Evolutionary conservation across 305 asterid species (phyloP).

Genomic region (Solanum hybrid): DNA sequence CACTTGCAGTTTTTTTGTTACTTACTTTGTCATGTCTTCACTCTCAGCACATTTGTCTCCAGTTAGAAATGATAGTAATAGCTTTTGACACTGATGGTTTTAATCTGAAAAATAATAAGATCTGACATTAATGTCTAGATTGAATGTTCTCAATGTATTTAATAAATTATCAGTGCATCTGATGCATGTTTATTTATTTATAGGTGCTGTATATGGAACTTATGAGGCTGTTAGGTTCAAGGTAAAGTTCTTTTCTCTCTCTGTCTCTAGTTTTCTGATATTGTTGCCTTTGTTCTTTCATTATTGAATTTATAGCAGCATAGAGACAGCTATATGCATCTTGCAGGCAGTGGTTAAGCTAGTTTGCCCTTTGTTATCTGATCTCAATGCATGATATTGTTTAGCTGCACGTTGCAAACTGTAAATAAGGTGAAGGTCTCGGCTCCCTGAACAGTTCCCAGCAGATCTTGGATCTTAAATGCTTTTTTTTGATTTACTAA

Average conservation of each 20-base stretch:
- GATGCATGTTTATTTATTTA: conserved; percentile 10
- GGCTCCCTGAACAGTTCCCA: neutral
- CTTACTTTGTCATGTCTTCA: neutral
- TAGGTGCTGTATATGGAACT: conserved; percentile 75
- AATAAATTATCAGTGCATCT: neutral
- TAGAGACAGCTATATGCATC: neutral
- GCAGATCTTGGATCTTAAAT: neutral
- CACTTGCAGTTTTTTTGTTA: neutral
- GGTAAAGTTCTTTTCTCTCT: conserved; percentile 22
- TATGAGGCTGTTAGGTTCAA: conserved; percentile 58
- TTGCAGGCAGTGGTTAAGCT: neutral
- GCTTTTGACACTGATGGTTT: neutral
- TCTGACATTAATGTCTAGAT: neutral
- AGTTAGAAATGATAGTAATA: neutral
- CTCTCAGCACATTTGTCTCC: neutral
- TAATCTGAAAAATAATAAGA: neutral
- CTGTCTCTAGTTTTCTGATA: neutral
- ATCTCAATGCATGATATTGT: neutral
- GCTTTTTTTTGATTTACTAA: neutral
- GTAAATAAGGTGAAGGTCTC: neutral
- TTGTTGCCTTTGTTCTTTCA: neutral
- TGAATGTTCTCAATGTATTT: neutral
- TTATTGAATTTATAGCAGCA: neutral
- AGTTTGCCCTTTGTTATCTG: neutral
- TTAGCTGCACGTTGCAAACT: neutral